Percentiles rank a stretch among this genome's conserved stretches.
Evolutionary conservation across 2,329 filamentous ascomycete species (phyloP).

Genomic region (Aspergillus melleus): DNA sequence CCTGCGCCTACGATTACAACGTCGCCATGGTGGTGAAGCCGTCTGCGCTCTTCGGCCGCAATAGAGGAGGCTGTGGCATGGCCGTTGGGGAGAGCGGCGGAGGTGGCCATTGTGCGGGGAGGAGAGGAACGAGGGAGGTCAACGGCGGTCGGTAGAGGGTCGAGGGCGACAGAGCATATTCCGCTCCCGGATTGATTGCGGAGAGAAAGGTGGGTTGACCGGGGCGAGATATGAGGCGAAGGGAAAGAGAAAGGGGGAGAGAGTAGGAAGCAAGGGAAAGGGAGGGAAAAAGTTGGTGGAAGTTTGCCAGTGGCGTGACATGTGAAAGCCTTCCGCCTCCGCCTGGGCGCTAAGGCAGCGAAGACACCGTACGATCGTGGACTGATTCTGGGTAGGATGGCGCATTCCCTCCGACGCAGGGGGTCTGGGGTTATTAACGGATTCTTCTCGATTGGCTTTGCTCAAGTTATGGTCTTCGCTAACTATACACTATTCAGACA

Average conservation of each 20-base stretch:
- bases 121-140: conserved; percentile 11
- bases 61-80: conserved; percentile 23
- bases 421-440: no score
- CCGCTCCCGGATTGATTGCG: conserved; percentile 4
- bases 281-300: conserved; percentile 16
- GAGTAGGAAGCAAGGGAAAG: conserved; percentile 9
- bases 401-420: background rate
- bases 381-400: background rate
- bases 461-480: background rate
- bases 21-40: conserved; percentile 66
- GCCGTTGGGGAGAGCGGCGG: conserved; percentile 24
- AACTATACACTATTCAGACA: background rate
- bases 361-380: conserved; percentile 11
- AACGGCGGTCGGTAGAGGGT: conserved; percentile 11
- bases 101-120: conserved; percentile 27
- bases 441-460: no score
- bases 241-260: background rate
- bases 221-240: conserved; percentile 3
- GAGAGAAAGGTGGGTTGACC: background rate
- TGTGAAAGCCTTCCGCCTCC: conserved; percentile 28
- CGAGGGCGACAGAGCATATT: conserved; percentile 24
- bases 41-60: conserved; percentile 48
- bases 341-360: conserved; percentile 1
- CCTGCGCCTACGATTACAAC: conserved; percentile 91
- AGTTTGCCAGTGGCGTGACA: conserved; percentile 30